Base-by-base conservation (phyloP, 1,139 yeast species). In the Yamadazyma mexicana region DNA sequence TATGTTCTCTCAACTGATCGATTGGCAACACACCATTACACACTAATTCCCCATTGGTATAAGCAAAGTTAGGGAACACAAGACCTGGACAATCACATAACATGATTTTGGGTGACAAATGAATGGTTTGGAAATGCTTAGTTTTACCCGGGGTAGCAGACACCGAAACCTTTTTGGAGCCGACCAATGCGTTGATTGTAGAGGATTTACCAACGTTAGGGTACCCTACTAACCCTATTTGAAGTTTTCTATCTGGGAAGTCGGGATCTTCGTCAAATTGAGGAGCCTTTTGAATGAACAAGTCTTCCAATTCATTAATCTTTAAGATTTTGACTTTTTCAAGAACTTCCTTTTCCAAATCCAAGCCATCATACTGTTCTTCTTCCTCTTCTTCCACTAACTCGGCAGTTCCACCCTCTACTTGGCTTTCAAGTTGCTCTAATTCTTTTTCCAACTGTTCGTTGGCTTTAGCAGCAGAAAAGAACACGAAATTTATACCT, bases 91-190 rank as follows among this genome's bases (percentile, higher is more conserved):
- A 94, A 75, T 94, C 99, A 66, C 98, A 92, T 39, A 94, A 73
- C 50, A 88, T 75, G 7, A 92, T 95, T 33, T 84, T 75, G 36
- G 85, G 86, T 0, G 96, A 81, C 34, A 94, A 75, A 55, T 83
- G 80, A 47, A 94, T 89, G 2, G 99, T 94, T 70, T 94, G 99
- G 75, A 94, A 94, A 73, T 94, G 99, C 62, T 94, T 94, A 14
- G 99, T 94, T 62, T 94, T 94, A 69, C 99, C 99, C 5, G 99
- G 99, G 0, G 98, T 94, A 2, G 98, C 76, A 2, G 98, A 92
- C 29, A 94, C 98, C 1, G 98, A 89, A 10, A 94, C 99, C 59
- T 88, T 91, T 59, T 94, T 94, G 18, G 97, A 82, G 16, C 98
- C 98, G 37, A 92, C 94, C 37, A 94, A 74, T 0, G 98, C 96